A percentile compares a stretch with the other conserved stretches of the same genome.
Conservation (phyloP, 768 basidiomycete species). For the Amanita rubescens region DNA sequence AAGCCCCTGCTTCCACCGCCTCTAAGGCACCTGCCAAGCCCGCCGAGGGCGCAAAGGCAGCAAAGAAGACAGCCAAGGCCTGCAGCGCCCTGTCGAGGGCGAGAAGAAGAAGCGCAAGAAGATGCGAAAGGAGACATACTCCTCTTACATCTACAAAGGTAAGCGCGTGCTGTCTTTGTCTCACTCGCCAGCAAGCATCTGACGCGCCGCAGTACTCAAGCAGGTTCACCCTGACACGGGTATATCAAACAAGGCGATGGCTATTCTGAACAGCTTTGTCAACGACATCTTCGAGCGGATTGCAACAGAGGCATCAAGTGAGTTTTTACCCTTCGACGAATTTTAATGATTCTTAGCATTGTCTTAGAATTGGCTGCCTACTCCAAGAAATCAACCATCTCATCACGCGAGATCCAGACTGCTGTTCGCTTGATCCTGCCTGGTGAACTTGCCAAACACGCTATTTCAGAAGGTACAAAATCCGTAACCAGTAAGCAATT, state of each 20-base stretch:
- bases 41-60: slow-evolving; percentile 59
- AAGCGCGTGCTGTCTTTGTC: slow-evolving; percentile 13
- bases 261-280: slow-evolving; percentile 93
- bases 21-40: slow-evolving; percentile 69
- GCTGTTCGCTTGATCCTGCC: slow-evolving; percentile 95
- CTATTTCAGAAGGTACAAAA: slow-evolving; percentile 92
- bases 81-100: slow-evolving; percentile 46
- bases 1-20: slow-evolving; percentile 60
- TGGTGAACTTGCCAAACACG: slow-evolving; percentile 91
- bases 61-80: slow-evolving; percentile 71
- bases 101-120: slow-evolving; percentile 91
- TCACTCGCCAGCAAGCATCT: background rate
- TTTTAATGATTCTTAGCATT: background rate
- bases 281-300: slow-evolving; percentile 96
- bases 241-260: slow-evolving; percentile 99
- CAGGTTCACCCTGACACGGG: slow-evolving; percentile 99
- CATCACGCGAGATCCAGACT: slow-evolving; percentile 97
- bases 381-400: slow-evolving; percentile 98
- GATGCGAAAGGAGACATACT: slow-evolving; percentile 86
- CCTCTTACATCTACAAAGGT: slow-evolving; percentile 95
- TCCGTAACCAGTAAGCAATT: slow-evolving; percentile 67
- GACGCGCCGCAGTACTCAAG: slow-evolving; percentile 59
- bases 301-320: slow-evolving; percentile 84
- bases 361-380: slow-evolving; percentile 86
- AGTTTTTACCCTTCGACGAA: slow-evolving; percentile 19